A percentile compares a stretch with the other conserved stretches of the same genome.
These are phyloP conservation scores for Trichoderma sp. DNA, from an alignment of 2,329 filamentous ascomycete species.

Conservation along the genomic window DNA sequence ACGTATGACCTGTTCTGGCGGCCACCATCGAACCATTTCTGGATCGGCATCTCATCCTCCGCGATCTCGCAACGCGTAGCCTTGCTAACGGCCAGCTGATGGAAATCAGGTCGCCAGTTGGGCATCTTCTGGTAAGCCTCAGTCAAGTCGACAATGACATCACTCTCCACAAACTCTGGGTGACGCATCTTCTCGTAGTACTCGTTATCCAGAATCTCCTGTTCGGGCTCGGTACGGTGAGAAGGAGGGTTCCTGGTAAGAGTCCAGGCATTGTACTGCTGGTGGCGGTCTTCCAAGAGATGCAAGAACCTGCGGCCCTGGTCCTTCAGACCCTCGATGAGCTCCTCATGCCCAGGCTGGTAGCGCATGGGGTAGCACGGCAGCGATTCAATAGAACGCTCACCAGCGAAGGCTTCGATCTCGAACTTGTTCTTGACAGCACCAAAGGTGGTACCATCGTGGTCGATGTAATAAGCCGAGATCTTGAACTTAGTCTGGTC, in stretches of 20 bases:
- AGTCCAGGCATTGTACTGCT: constrained; percentile 46
- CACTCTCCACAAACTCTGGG: constrained; percentile 43
- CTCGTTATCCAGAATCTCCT: constrained; percentile 36
- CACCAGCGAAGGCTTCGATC: constrained; percentile 40
- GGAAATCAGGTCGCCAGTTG: constrained; percentile 39
- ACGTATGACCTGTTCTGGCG: constrained; percentile 36
- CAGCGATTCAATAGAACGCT: constrained; percentile 41
- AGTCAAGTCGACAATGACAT: constrained; percentile 46
- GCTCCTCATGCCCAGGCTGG: constrained; percentile 36
- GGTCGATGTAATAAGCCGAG: constrained; percentile 45
- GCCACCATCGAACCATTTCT: constrained; percentile 39
- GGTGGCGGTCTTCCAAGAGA: constrained; percentile 40
- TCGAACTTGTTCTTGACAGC: constrained; percentile 41
- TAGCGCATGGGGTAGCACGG: constrained; percentile 44
- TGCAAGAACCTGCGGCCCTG: constrained; percentile 39
- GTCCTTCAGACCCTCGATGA: constrained; percentile 36
- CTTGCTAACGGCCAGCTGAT: constrained; percentile 35
- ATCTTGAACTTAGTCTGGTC: constrained; percentile 40
- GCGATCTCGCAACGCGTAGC: constrained; percentile 33
- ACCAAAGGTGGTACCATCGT: constrained; percentile 42
- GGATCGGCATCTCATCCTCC: constrained; percentile 41
- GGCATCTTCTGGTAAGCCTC: constrained; percentile 44
- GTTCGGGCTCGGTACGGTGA: constrained; percentile 31
- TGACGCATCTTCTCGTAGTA: constrained; percentile 40
- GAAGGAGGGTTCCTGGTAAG: constrained; percentile 40